A percentile compares a stretch with the other conserved stretches of the same genome.
Conservation (phyloP, 768 basidiomycete species). For the Lyophyllum decastes region DNA sequence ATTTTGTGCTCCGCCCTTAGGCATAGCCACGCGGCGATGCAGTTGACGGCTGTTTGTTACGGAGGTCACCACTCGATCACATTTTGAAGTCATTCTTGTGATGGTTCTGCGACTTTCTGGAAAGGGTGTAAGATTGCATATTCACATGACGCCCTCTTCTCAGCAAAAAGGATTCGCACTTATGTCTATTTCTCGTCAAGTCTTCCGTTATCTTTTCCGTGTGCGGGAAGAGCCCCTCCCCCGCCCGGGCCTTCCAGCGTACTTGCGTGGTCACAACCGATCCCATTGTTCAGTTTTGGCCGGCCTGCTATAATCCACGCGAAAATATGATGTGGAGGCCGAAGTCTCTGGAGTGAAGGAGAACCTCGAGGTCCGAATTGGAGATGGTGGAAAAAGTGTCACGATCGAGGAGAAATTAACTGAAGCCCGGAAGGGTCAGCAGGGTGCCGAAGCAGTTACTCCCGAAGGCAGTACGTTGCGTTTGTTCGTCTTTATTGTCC, state of each 20-base stretch:
- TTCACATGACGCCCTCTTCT: neutral
- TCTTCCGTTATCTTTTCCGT: slow-evolving; percentile 72
- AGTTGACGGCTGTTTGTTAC: neutral
- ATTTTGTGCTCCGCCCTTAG: neutral
- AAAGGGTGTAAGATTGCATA: slow-evolving; percentile 9
- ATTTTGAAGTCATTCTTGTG: neutral
- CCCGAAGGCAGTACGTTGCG: slow-evolving; percentile 7
- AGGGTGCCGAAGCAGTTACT: neutral
- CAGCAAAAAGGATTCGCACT: slow-evolving; percentile 2
- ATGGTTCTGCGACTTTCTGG: slow-evolving; percentile 11
- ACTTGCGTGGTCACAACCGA: slow-evolving; percentile 12
- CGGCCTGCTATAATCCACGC: slow-evolving; percentile 69
- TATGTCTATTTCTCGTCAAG: slow-evolving; percentile 69
- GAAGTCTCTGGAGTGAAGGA: slow-evolving; percentile 82
- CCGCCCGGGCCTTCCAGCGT: slow-evolving; percentile 27
- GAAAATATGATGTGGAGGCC: slow-evolving; percentile 70
- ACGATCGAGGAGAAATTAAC: slow-evolving; percentile 69
- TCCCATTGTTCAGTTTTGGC: slow-evolving; percentile 34
- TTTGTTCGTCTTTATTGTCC: neutral
- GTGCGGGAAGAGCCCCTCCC: slow-evolving; percentile 68
- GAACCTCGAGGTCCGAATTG: slow-evolving; percentile 68
- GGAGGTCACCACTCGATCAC: neutral
- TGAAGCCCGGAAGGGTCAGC: slow-evolving; percentile 17
- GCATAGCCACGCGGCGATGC: neutral
- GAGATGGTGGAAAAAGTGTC: slow-evolving; percentile 68